Base-by-base conservation (phyloP, 2,329 filamentous ascomycete genomes). In the Gaeumannomyces sp. region DNA sequence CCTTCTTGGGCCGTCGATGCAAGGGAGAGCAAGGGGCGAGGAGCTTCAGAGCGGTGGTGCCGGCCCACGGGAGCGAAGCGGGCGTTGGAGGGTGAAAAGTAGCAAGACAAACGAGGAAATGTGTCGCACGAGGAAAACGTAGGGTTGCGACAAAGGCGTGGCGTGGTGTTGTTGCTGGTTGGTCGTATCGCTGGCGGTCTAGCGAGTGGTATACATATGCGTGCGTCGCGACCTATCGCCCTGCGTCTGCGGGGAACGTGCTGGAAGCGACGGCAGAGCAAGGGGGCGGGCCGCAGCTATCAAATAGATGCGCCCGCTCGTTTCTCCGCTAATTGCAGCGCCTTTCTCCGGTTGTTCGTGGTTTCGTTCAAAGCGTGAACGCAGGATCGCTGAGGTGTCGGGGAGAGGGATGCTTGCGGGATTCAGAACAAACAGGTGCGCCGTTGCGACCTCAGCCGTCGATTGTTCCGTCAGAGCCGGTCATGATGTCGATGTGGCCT, bases 401-500 rank as follows among this genome's bases (percentile, higher is more conserved):
- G 11, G 11, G 14, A 14, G 11, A 35, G 13, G 13, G 11, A 11
- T 1, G 19, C 38, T 50, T 22, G 38, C 16, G 38, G 38, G 38
- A 50, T 50, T 22, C 22, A 19, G 38, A 22, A 10, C 16, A 11
- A 8, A 50, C 16, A 50, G 5, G 11, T 50, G 16, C 38, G 38
- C 38, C 16, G 38, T 50, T 50, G 38, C 16, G 38, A 22, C 16
- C 38, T 50, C 16, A 50, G 38, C 38, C 38, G 8, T 45, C 19
- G 38, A 45, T 45, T 45, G 16, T 45, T 22, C 38, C 38, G 13
- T 8, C 13, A 45, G 38, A 45, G 38, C 45, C 22, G 22, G 45
- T 53, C 45, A 53, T 53, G 45, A 53, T 53, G 45, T 53, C 45
- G 45, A 53, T 53, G 45, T 53, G 45, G 45, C 45, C 45, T 53